Conservation (phyloP, 139 green algal species). For the Chlorella vulgaris region DNA sequence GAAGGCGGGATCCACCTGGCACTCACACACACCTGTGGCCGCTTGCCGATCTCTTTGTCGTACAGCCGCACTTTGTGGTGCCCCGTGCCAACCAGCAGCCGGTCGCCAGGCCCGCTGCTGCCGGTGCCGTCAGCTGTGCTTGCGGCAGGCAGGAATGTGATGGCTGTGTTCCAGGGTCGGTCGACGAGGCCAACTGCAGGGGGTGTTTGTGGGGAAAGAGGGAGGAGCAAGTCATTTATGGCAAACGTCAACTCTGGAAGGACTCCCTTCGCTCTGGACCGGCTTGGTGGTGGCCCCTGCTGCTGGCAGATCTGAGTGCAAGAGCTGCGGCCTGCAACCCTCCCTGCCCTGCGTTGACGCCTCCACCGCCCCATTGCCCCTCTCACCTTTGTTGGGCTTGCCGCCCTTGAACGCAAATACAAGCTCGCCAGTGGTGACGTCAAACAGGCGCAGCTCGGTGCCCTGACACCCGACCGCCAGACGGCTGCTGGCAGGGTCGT, state of each 20-base stretch:
- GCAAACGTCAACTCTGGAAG: too few species aligned
- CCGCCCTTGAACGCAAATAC: conserved; percentile 46
- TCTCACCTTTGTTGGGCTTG: conserved; percentile 48
- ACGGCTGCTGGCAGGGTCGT: conserved; percentile 17
- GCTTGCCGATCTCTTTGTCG: conserved; percentile 52
- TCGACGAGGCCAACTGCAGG: conserved; percentile 48
- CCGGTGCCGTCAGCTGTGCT: too few species aligned
- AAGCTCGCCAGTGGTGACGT: conserved; percentile 32
- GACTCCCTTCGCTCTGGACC: too few species aligned
- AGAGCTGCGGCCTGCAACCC: neutral
- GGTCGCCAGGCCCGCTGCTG: conserved; percentile 3
- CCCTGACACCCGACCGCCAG: conserved; percentile 50
- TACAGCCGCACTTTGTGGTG: conserved; percentile 57
- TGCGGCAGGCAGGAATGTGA: conserved; percentile 25
- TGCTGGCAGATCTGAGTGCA: neutral
- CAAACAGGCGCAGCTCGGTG: conserved; percentile 48
- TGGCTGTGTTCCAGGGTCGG: conserved; percentile 38
- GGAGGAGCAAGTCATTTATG: too few species aligned
- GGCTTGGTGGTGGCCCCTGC: neutral
- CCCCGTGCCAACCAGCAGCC: conserved; percentile 46
- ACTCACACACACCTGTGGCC: conserved; percentile 58
- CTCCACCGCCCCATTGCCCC: too few species aligned
- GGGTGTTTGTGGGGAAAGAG: neutral
- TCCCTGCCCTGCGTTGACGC: too few species aligned
- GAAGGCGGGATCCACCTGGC: too few species aligned